Conservation (phyloP, 768 basidiomycete genomes). For the Amyloporia xantha region DNA sequence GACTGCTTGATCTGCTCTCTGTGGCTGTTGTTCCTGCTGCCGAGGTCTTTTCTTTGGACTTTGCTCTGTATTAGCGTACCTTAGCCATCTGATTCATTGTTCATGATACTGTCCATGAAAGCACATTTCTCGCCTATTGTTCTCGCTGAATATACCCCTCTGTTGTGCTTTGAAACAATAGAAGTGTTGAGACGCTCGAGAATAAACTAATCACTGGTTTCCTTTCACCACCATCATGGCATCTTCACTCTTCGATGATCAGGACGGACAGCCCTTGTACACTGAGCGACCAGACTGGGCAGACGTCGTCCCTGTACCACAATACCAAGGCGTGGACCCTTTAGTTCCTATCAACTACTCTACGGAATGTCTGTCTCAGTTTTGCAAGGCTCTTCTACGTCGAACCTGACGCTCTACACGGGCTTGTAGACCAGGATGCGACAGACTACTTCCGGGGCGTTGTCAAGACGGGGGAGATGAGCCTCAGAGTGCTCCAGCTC, state of each 20-base stretch:
- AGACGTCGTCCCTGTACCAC: constrained; percentile 73
- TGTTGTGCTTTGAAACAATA: neutral
- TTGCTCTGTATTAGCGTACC: constrained; percentile 4
- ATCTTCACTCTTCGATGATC: constrained; percentile 2
- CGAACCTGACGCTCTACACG: neutral
- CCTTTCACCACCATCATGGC: constrained; percentile 13
- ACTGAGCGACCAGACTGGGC: constrained; percentile 67
- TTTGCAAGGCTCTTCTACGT: neutral
- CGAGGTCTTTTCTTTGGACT: neutral
- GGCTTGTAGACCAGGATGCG: constrained; percentile 74
- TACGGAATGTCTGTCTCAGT: constrained; percentile 50
- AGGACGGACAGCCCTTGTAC: constrained; percentile 32
- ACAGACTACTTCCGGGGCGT: constrained; percentile 90
- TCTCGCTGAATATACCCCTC: constrained; percentile 1
- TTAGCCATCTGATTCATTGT: neutral
- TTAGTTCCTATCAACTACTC: constrained; percentile 92
- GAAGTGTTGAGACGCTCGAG: too few species aligned
- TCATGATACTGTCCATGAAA: constrained; percentile 1
- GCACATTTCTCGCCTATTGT: constrained; percentile 4
- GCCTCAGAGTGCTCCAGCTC: constrained; percentile 72
- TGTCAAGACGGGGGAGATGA: constrained; percentile 71
- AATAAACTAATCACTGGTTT: too few species aligned
- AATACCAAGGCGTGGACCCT: constrained; percentile 72
- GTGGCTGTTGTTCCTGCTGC: neutral
- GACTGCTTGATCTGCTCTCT: neutral